Base-by-base conservation (phyloP, 345 rosid species). In the Physaria fendleri region DNA sequence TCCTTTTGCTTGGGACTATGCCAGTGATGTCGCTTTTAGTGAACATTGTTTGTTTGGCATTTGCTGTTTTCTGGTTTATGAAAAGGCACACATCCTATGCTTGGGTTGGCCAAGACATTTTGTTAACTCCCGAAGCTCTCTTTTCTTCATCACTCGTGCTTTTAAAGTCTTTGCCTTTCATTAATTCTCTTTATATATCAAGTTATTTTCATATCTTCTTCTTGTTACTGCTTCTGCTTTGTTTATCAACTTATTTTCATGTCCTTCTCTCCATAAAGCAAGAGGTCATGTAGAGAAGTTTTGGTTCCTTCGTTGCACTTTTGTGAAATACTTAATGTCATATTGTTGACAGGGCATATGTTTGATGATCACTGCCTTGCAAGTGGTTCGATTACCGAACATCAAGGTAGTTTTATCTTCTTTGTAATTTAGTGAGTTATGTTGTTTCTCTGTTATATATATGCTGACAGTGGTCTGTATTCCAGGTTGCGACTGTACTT, bases 321-420 rank as follows among this genome's bases (percentile, higher is more conserved):
- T 52, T 41, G 30, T 8, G 27, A 37, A 9, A 56, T 59, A 27
- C 42, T 42, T 39, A 5, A n/a, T 64, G 20, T 6, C 32, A 38
- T 56, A 47, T 46, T 30, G 27, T 59, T 66, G 34, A 55, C 83
- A 94, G 99, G 99, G 99, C 42, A 85, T 94, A 42, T 90, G 95
- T 78, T 79, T 94, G 88, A 90, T 90, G 97, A 94, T 94, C 74
- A 83, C 95, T 40, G 95, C 92, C 61, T 70, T 94, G 63, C 99
- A 94, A 79, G 82, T 90, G 63, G 96, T 92, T 71, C 81, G 96
- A 42, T 81, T 94, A 62, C 99, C 99, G 14, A 90, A 94, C 73
- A 85, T 94, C 72, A 90, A 81, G 99, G 99, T 90, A 62, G 22
- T n/a, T 24, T 16, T 11, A 40, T 32, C 63, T 61, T 30, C 45